Evolutionary conservation across 2,329 filamentous ascomycete genomes (phyloP), one percentile per base, ranked within the genome.

Genomic region (Bipolaris bicolor): DNA sequence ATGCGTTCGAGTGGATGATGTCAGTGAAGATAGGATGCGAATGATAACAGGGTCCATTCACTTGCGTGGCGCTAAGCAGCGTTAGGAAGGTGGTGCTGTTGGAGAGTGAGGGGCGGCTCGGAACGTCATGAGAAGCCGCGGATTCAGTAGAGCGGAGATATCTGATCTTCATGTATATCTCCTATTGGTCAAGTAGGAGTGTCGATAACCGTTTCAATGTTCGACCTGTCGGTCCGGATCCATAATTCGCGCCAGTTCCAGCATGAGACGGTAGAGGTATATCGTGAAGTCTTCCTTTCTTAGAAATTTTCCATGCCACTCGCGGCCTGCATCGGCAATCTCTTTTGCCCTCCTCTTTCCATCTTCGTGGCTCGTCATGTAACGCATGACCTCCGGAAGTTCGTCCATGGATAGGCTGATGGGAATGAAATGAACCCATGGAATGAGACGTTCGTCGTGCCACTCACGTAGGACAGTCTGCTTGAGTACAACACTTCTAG

Each of bases 371-470:
- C n/a, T 48, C 9, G 57, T 61, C 13, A 66, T 16, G 31, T 62
- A 61, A 10, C 11, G 41, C 36, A 68, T 50, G 15, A 60, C 6
- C 40, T 69, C 65, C 0, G 61, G 63, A 11, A 68, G n/a, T 31
- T 69, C 64, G 29, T 65, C 62, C 60, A 68, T 65, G 10, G 57
- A 45, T 22, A 55, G 43, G 29, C 64, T 69, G 5, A 68, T 64
- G 1, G 74, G 73, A 3, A 77, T 64, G 49, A 74, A 76, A 49
- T 77, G 75, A 26, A 70, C 62, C 74, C 74, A 77, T 0, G 74
- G 69, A 7, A 75, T 52, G 11, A 76, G 58, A 6, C 74, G 64
- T 22, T 69, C 67, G 45, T 77, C 74, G 57, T 76, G 73, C 74
- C 74, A 77, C 55, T 76, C 74, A 52, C 71, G 58, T 51, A 73